Percentiles rank a stretch among this genome's conserved stretches.
phyloP scores from a whole-genome alignment of 2,329 filamentous ascomycete species.

The Apiospora rasikravindrae region DNA sequence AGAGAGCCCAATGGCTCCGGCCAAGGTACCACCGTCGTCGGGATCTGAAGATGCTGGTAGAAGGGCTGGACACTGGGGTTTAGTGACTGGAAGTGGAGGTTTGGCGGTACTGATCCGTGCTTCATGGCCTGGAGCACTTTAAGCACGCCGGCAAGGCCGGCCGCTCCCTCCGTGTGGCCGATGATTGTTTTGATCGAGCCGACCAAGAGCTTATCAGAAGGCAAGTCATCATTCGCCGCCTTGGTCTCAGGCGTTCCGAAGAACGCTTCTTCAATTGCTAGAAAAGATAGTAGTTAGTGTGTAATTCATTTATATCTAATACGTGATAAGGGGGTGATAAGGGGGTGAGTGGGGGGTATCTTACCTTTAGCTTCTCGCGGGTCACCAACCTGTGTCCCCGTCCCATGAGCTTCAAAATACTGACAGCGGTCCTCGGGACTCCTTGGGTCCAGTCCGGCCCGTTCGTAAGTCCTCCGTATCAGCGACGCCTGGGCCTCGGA shows the following conservation, averaged over 20 bases:
- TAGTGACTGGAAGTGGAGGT: constrained; percentile 47
- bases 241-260: constrained; percentile 31
- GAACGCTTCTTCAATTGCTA: constrained; percentile 49
- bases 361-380: background rate
- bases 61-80: constrained; percentile 47
- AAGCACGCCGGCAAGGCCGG: constrained; percentile 54
- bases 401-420: constrained; percentile 55
- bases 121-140: constrained; percentile 50
- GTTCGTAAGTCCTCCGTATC: constrained; percentile 50
- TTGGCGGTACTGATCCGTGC: constrained; percentile 46
- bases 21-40: constrained; percentile 41
- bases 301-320: background rate
- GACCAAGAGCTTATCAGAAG: constrained; percentile 39
- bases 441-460: constrained; percentile 46
- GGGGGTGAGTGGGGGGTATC: too few relatives aligned
- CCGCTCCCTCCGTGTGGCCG: constrained; percentile 56
- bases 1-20: constrained; percentile 40
- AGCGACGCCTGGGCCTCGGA: constrained; percentile 48
- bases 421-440: constrained; percentile 44
- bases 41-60: constrained; percentile 41
- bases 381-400: constrained; percentile 46
- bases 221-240: background rate
- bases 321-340: background rate
- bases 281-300: constrained; percentile 39
- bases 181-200: constrained; percentile 52